Percentiles rank a stretch among this genome's conserved stretches.
Evolutionary conservation across 202 grass and related monocot genomes (phyloP).

Genomic region (Panicum virgatum): DNA sequence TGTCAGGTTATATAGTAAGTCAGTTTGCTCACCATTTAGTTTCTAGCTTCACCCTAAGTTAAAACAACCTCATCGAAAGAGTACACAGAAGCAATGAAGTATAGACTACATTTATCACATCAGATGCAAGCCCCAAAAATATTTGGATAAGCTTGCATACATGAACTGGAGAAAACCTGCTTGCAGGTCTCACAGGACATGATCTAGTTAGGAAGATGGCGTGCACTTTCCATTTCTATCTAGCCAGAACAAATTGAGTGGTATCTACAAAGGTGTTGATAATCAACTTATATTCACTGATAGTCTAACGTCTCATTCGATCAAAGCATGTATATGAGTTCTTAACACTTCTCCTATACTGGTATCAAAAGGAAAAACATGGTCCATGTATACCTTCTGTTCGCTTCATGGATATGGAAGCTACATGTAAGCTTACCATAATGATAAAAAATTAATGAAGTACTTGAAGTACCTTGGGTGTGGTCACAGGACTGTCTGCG

Average conservation of each 20-base stretch:
- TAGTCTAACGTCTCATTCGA: background rate
- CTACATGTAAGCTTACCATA: background rate
- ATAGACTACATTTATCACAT: slow-evolving; percentile 15
- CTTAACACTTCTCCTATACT: background rate
- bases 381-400: background rate
- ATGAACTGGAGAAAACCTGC: background rate
- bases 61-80: background rate
- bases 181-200: background rate
- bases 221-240: background rate
- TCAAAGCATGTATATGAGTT: background rate
- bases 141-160: slow-evolving; percentile 1
- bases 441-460: background rate
- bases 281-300: background rate
- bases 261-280: background rate
- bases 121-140: background rate
- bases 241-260: background rate
- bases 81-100: slow-evolving; percentile 4
- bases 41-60: slow-evolving; percentile 3
- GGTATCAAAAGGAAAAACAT: background rate
- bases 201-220: background rate
- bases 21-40: background rate
- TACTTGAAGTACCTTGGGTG: slow-evolving; percentile 69
- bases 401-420: slow-evolving; percentile 2
- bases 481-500: slow-evolving; percentile 82
- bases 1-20: background rate